Base-by-base conservation (phyloP, 345 rosid genomes). In the Hibiscus trionum region DNA sequence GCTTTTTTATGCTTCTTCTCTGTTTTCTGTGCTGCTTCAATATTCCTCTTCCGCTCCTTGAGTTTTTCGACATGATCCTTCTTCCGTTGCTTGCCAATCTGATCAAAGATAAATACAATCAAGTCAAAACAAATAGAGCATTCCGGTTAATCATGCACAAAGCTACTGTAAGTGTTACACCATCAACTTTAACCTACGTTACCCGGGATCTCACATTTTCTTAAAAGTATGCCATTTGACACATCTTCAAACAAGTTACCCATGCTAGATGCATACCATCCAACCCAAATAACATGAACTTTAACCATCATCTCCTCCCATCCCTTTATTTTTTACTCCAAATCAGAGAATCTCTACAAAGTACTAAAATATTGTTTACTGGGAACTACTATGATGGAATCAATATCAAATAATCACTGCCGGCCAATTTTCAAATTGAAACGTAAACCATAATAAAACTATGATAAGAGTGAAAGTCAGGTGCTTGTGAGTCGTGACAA, bases 31-130 rank as follows among this genome's bases (percentile, higher is more conserved):
- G 76, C 70, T 31, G 76, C 73, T 60, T 79, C 73, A 19, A 78
- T 70, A 42, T 76, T 81, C 66, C 77, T 84, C 82, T 90, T 90
- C 58, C 93, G 78, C 72, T 88, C 79, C 84, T 84, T 81, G 63
- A 90, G 91, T 46, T 75, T 83, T 19, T 80, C 74, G 0, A 85
- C 74, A 0, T 66, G 65, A 16, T 76, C 88, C 31, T 73, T 69
- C 81, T 85, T 82, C 66, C 79, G 79, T 37, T 85, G 67, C 62
- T 86, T 76, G 3, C 79, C 77, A 21, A 75, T 86, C 93, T 89
- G 86, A 55, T 73, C 4, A 42, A 66, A 56, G 39, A 70, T 4
- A 52, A 59, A 69, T 29, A 26, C 46, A 19, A n/a, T 44, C 19
- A 15, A 74, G 69, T 55, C 49, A 65, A 12, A 52, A 59, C 26